Base-by-base conservation (phyloP, 2,329 filamentous ascomycete species). In the Elsinoe australis region DNA sequence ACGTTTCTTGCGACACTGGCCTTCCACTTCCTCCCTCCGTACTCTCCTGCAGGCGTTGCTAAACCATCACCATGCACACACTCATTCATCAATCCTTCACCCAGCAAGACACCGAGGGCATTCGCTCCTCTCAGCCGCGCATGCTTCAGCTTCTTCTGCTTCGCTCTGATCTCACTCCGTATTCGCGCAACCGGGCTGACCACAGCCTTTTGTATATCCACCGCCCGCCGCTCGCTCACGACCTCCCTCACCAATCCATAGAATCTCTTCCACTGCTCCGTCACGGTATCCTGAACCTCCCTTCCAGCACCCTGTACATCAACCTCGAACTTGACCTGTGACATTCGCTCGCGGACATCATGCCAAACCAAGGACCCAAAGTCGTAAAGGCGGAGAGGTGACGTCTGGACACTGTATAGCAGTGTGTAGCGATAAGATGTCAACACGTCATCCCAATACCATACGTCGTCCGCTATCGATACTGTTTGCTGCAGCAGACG, bases 361-460 rank as follows among this genome's bases (percentile, higher is more conserved):
- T 64, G 63, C 61, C 83, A 89, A 26, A 94, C 76, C 38, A 85
- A 82, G 58, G 75, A 76, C 5, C 78, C 71, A 78, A 84, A 87
- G 2, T 72, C 68, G 79, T 81, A 90, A 26, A 95, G 64, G 14
- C 85, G 76, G 32, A 82, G 58, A 0, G 92, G 92, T 0, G 83
- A 87, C 0, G 83, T 95, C 64, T 98, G 92, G 6, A 94, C 68
- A 10, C 86, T 83, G 65, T 95, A 95, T 3, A 95, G 63, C 24
- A 80, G 83, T 54, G 85, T 89, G 59, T 83, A 86, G 41, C 79
- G 75, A 56, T 87, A 83, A 0, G 87, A 94, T 7, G 79, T 78
- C 22, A 95, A 69, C 1, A 95, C 77, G 55, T 92, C 85, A 60
- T 95, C 87, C 92, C 92, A 98, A 64, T 96, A 96, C 80, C 84